Evolutionary conservation across 2,329 filamentous ascomycete species (phyloP).

Genomic region (Diaporthe aspalathi): DNA sequence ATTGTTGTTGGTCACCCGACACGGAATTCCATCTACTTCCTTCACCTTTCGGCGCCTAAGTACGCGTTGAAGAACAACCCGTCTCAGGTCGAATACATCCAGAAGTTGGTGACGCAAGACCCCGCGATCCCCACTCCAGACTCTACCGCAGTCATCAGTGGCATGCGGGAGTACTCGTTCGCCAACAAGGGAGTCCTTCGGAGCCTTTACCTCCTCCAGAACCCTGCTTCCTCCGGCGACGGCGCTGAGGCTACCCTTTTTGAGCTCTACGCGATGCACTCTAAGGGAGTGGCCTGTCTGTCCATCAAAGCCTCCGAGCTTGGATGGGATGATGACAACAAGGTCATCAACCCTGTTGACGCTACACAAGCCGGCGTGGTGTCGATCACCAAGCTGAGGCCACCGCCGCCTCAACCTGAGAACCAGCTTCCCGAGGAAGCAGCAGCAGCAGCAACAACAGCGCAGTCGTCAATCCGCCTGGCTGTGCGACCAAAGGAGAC

Average conservation of each 20-base stretch:
- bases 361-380: slow-evolving; percentile 80
- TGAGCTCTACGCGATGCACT: slow-evolving; percentile 97
- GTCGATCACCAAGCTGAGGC: slow-evolving; percentile 76
- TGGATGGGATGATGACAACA: slow-evolving; percentile 91
- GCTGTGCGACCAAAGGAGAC: slow-evolving; percentile 47
- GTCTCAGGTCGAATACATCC: slow-evolving; percentile 89
- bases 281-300: slow-evolving; percentile 92
- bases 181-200: slow-evolving; percentile 86
- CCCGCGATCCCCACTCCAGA: slow-evolving; percentile 83
- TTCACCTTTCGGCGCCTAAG: slow-evolving; percentile 92
- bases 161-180: slow-evolving; percentile 94
- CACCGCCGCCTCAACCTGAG: slow-evolving; percentile 58
- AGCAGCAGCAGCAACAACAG: neutral
- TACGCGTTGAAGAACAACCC: slow-evolving; percentile 84
- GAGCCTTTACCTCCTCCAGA: slow-evolving; percentile 88
- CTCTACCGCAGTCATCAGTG: slow-evolving; percentile 96
- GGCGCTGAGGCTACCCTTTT: slow-evolving; percentile 82
- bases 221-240: slow-evolving; percentile 71
- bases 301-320: slow-evolving; percentile 89
- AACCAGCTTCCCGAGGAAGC: slow-evolving; percentile 51
- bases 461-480: slow-evolving; percentile 48
- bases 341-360: slow-evolving; percentile 82
- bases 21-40: slow-evolving; percentile 96
- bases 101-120: slow-evolving; percentile 79
- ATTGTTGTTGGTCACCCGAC: slow-evolving; percentile 96